Conservation (phyloP, 164 flowering plant genomes). For the Magnolia kwangsiensis region DNA sequence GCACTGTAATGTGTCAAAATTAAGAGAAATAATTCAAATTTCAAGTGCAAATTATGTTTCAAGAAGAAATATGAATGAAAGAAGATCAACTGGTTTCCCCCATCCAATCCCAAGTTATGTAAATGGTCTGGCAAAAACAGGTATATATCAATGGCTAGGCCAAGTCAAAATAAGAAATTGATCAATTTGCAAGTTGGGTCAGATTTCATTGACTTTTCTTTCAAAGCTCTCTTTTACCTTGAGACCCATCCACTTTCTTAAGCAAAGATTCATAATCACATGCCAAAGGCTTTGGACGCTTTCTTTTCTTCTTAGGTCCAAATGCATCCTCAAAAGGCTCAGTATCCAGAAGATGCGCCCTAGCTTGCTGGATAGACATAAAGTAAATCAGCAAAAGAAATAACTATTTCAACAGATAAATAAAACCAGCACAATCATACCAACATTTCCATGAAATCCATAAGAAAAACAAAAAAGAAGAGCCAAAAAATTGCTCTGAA, state of each 20-base stretch:
- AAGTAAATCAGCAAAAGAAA: conserved; percentile 6
- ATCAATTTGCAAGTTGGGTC: no score
- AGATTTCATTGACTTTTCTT: neutral
- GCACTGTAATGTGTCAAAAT: no score
- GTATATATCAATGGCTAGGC: neutral
- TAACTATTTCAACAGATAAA: neutral
- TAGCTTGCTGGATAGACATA: conserved; percentile 56
- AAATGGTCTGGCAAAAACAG: no score
- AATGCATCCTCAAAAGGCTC: conserved; percentile 82
- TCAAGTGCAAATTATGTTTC: no score
- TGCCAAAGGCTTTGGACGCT: conserved; percentile 80
- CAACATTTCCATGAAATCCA: neutral
- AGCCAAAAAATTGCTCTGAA: neutral
- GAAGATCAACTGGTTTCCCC: no score
- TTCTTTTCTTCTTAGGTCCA: conserved; percentile 93
- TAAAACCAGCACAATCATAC: neutral
- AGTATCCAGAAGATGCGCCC: conserved; percentile 86
- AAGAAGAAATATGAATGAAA: no score
- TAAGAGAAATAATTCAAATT: no score
- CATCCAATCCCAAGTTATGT: no score
- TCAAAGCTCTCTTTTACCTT: conserved; percentile 40
- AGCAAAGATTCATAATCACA: conserved; percentile 76
- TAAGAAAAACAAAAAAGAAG: neutral
- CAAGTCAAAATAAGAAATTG: neutral
- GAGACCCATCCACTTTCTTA: conserved; percentile 77